Evolutionary conservation across 2,329 filamentous ascomycete species (phyloP), one percentile per base, ranked within the genome.

Genomic region (Venturia pyrina): DNA sequence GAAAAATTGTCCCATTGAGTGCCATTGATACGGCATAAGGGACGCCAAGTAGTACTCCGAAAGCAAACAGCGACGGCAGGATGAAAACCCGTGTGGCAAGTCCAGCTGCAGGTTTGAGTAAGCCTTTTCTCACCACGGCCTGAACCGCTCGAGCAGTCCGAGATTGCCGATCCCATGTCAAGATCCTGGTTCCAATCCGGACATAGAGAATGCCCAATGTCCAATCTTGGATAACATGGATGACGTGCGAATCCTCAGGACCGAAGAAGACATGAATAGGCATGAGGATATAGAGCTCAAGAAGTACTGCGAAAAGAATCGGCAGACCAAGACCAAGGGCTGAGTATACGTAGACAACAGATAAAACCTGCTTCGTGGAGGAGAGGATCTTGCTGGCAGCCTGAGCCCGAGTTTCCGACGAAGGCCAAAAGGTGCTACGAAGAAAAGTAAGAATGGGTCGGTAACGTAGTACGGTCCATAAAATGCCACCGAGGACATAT

Each of bases 211-310:
- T 84, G 5, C 95, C 95, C 0, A 99, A 81, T 0, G 93, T 96
- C 92, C 93, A 99, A 66, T 93, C 88, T 74, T 98, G 93, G 53
- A 98, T 88, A 68, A 98, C 83, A 68, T 96, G 89, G 53, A 98
- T 85, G 8, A 88, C 90, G 73, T 96, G 91, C 19, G 76, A 75
- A 63, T 78, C 81, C 59, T 73, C 68, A n/a, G 73, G 73, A 3
- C 73, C 75, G 37, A 77, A 72, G 44, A 24, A 46, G 44, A 37
- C 53, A 73, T 96, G 90, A 3, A 96, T 78, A 0, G 95, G 95
- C 63, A 98, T 84, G 68, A 96, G 84, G 67, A 96, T 77, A 76
- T 98, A 99, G 50, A 97, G 83, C 75, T 99, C 93, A 68, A 96
- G 85, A 15, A 96, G 75, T 1, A 91, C 80, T 0, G 92, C 89